These are phyloP conservation scores for Xylogone sp. DNA, from an alignment of 2,329 filamentous ascomycete genomes.

Conservation along the genomic window DNA sequence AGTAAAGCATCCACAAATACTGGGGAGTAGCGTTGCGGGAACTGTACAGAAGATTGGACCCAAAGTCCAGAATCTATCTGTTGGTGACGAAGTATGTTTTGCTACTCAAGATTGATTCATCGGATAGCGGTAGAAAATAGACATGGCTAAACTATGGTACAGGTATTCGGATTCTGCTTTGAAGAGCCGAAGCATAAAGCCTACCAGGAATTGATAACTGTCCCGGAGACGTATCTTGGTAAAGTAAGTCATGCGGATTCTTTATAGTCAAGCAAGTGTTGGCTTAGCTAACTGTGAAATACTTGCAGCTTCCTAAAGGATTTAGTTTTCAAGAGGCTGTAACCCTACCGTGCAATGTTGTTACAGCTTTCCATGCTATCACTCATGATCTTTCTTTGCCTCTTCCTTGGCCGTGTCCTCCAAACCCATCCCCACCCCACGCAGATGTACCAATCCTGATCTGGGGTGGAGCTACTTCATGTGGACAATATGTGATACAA, in stretches of 20 bases:
- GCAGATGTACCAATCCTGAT: slow-evolving; percentile 31
- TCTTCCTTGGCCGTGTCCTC: slow-evolving; percentile 48
- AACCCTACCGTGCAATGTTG: slow-evolving; percentile 53
- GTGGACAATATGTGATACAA: slow-evolving; percentile 31
- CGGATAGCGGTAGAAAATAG: not conserved
- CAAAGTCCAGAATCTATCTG: slow-evolving; percentile 35
- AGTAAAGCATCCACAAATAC: slow-evolving; percentile 43
- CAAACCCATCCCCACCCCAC: slow-evolving; percentile 3
- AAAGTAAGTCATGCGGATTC: slow-evolving; percentile 33
- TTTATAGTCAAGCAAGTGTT: too few species aligned
- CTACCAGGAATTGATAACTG: slow-evolving; percentile 52
- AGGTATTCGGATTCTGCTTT: slow-evolving; percentile 49
- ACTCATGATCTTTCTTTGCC: slow-evolving; percentile 47
- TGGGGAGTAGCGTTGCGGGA: slow-evolving; percentile 50
- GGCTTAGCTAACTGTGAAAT: not conserved
- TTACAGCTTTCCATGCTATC: slow-evolving; percentile 56
- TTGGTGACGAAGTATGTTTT: slow-evolving; percentile 46
- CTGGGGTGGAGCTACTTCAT: slow-evolving; percentile 30
- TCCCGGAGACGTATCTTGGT: slow-evolving; percentile 44
- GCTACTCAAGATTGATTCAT: too few species aligned
- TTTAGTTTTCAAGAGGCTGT: slow-evolving; percentile 39
- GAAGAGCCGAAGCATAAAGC: slow-evolving; percentile 43
- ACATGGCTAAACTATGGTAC: not conserved
- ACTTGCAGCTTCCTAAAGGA: slow-evolving; percentile 33
- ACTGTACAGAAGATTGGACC: slow-evolving; percentile 48